These are phyloP conservation scores for Juncus effusus DNA, from an alignment of 176 grass and related monocot species.

Conservation along the genomic window DNA sequence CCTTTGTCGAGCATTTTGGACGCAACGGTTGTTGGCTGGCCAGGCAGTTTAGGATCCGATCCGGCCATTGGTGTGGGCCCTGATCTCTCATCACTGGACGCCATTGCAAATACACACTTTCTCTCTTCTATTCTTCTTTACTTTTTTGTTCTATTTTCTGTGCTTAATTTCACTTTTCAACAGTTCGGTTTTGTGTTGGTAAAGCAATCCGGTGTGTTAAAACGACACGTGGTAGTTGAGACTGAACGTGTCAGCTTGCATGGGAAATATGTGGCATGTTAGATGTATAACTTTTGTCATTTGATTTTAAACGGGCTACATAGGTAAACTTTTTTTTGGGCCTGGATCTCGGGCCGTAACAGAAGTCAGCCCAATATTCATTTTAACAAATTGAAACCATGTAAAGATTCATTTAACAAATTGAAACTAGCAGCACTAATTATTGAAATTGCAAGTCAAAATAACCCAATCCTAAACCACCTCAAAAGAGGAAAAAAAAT, in stretches of 20 bases:
- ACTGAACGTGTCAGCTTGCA: constrained; percentile 48
- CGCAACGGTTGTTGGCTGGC: constrained; percentile 34
- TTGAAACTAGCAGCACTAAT: no score
- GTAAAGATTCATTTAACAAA: no score
- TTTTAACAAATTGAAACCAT: no score
- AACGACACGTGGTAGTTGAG: constrained; percentile 12
- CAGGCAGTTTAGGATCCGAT: constrained; percentile 22
- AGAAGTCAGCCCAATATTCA: no score
- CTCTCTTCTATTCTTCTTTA: neutral
- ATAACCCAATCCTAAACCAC: neutral
- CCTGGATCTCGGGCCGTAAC: no score
- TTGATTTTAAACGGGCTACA: no score
- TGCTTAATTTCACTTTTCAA: neutral
- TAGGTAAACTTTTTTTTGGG: no score
- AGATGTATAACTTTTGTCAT: neutral
- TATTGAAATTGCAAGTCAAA: no score
- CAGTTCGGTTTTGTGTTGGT: constrained; percentile 12
- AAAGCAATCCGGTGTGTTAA: neutral
- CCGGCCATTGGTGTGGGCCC: constrained; percentile 20
- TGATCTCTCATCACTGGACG: constrained; percentile 60
- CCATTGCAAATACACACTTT: constrained; percentile 28
- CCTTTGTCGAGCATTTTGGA: constrained; percentile 61
- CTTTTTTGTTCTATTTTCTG: neutral
- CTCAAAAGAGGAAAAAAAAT: constrained; percentile 24
- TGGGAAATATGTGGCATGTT: constrained; percentile 31